Base-by-base conservation (phyloP, 78 protist genomes). In the Tieghemostelium lacteum region DNA sequence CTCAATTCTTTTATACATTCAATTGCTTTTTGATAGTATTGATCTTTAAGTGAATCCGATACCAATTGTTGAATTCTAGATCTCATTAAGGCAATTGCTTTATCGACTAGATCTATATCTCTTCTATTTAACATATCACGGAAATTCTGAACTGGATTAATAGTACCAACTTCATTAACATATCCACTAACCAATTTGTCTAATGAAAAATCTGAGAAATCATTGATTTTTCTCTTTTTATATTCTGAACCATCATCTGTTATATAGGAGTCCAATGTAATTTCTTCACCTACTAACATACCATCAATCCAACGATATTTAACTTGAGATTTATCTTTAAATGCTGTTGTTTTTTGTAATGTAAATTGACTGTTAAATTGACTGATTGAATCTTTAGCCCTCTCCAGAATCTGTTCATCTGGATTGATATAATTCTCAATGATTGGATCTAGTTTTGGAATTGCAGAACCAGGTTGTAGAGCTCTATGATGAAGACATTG, bases 91-190 rank as follows among this genome's bases (percentile, higher is more conserved):
- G 72, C n/a, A 12, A 93, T 70, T 3, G 95, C 95, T 37, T 74
- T 62, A n/a, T 88, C 86, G 2, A 93, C 93, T 1, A 93, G 33
- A 61, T 93, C 95, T 17, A 80, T 74, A 60, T 93, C 95, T 26
- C 95, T 78, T n/a, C 95, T 7, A 50, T 63, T 71, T 61, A 76
- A 24, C 95, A 93, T 93, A 61, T 85, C 94, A 31, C 61, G 62
- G 49, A 93, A 93, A 85, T 93, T 89, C 36, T 78, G 85, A 31
- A 74, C 88, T 5, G 95, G 95, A n/a, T 85, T 83, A 28, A 87
- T 66, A 2, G 95, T 75, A 7, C 95, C 95, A 39, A 93, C 95
- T 20, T 75, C 80, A n/a, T 76, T 67, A 42, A 93, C 93, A 31
- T 64, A 78, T 17, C 86, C 77, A 2, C 85, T 63, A 10, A 75